Evolutionary conservation across 192 early-diverging fungal species (phyloP).

Genomic region (Podila epicladia): DNA sequence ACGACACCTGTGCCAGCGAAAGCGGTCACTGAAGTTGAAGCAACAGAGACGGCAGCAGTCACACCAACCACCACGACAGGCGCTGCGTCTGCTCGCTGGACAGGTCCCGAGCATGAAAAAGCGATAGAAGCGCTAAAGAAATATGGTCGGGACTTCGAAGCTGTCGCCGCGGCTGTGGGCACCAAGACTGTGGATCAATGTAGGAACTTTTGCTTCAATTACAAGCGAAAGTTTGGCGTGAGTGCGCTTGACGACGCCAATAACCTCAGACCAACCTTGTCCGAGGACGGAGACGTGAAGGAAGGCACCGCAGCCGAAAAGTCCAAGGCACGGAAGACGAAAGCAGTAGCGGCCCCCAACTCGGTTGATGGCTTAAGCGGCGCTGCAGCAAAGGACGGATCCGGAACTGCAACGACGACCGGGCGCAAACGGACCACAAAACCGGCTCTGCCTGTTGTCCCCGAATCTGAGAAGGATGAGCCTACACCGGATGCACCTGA

Average conservation of each 20-base stretch:
- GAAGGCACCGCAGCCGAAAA: constrained; percentile 3
- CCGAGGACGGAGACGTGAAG: constrained; percentile 14
- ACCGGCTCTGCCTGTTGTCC: background rate
- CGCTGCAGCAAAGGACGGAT: background rate
- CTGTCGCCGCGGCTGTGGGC: constrained; percentile 73
- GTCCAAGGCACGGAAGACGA: background rate
- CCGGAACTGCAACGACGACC: background rate
- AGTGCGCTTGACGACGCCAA: constrained; percentile 60
- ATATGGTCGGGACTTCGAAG: constrained; percentile 76
- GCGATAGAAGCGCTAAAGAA: constrained; percentile 57
- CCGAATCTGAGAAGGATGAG: background rate
- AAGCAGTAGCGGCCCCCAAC: background rate
- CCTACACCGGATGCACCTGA: background rate
- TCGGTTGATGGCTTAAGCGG: background rate
- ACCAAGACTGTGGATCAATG: constrained; percentile 85
- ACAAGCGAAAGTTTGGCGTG: constrained; percentile 72
- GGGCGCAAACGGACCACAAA: background rate
- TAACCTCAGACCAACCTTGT: background rate
- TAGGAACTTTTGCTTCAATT: constrained; percentile 80
- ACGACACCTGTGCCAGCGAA: background rate
- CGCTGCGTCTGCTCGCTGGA: constrained; percentile 38
- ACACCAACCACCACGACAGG: background rate
- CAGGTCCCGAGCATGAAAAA: constrained; percentile 32
- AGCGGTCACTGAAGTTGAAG: background rate
- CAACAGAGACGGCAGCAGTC: background rate